A percentile compares a stretch with the other conserved stretches of the same genome.
phyloP scores from a whole-genome alignment of 345 rosid species.

The Aquilaria sinensis region DNA sequence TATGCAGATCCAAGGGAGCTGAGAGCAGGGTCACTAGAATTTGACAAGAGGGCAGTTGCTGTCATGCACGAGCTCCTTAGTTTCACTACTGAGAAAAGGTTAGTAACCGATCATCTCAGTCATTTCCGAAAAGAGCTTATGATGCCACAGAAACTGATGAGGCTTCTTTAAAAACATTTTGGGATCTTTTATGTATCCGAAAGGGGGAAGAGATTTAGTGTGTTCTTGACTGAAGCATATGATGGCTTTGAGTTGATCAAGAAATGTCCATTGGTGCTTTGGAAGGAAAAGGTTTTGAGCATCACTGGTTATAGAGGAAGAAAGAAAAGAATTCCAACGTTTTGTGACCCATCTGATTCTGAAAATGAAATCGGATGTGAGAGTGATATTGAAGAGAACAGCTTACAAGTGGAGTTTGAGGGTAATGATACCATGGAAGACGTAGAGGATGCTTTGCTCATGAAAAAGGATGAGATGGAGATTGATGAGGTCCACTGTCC shows the following conservation, averaged over 20 bases:
- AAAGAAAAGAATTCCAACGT: constrained; percentile 45
- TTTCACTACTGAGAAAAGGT: constrained; percentile 80
- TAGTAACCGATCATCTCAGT: constrained; percentile 86
- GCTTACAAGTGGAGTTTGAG: constrained; percentile 23
- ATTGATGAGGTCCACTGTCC: constrained; percentile 26
- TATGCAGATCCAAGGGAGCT: constrained; percentile 72
- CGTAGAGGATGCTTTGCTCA: constrained; percentile 22
- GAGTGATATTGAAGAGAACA: constrained; percentile 28
- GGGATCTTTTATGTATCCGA: constrained; percentile 90
- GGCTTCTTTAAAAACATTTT: constrained; percentile 79
- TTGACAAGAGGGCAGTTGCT: constrained; percentile 87
- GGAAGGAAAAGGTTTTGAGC: constrained; percentile 71
- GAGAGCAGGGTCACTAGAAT: constrained; percentile 72
- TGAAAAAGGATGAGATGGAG: constrained; percentile 41
- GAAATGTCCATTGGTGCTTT: constrained; percentile 51
- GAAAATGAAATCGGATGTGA: constrained; percentile 33
- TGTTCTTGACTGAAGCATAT: constrained; percentile 73
- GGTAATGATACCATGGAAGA: constrained; percentile 24
- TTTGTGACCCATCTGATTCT: constrained; percentile 42
- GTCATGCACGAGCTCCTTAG: constrained; percentile 88
- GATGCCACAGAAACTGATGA: constrained; percentile 96
- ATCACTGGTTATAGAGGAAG: constrained; percentile 57
- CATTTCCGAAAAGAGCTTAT: constrained; percentile 71
- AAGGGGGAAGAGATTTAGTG: constrained; percentile 91
- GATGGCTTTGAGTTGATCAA: constrained; percentile 60